Base-by-base conservation (phyloP, 208 protist genomes). In the Crithidia expoeki region DNA sequence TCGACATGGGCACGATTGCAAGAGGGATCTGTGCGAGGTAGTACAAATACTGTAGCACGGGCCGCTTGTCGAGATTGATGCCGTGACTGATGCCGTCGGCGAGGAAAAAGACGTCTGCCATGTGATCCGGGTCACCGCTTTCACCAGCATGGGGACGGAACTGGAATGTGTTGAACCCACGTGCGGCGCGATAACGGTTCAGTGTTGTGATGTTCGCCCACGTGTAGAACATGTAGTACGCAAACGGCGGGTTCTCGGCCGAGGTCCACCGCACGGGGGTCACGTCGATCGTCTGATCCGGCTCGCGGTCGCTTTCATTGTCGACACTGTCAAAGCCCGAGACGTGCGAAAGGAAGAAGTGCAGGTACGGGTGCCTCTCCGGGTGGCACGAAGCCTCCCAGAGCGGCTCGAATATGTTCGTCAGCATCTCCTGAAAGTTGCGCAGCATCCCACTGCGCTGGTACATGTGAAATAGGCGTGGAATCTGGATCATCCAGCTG, bases 101-200 rank as follows among this genome's bases (percentile, higher is more conserved):
- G 38, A 85, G 88, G 58, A 73, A 87, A 70, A 81, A 98, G 33
- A 75, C 98, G 68, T 92, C 98, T 74, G 68, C 93, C 86, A 84
- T 95, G 74, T 81, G 86, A 75, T 84, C 98, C 30, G 96, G 86
- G 60, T 98, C 81, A 2, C 91, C 80, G 64, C 93, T 96, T 78
- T 99, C 97, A 36, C 98, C 99, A 16, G 85, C 89, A 83, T 99
- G 98, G 14, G 98, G 98, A 38, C 99, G 92, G 42, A 99, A 97
- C 14, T 74, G 51, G 63, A 99, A 99, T 1, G 95, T 98, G 65
- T 90, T 96, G 42, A 98, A 52, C 2, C 94, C 90, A 4, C 81
- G 81, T n/a, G 70, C 27, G 5, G 75, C 71, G 58, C 98, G 88
- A 40, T 97, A 89, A 28, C 86, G 71, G 89, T 99, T 99, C 33